Base-by-base conservation (phyloP, 768 basidiomycete species). In the Hebeloma cylindrosporum region DNA sequence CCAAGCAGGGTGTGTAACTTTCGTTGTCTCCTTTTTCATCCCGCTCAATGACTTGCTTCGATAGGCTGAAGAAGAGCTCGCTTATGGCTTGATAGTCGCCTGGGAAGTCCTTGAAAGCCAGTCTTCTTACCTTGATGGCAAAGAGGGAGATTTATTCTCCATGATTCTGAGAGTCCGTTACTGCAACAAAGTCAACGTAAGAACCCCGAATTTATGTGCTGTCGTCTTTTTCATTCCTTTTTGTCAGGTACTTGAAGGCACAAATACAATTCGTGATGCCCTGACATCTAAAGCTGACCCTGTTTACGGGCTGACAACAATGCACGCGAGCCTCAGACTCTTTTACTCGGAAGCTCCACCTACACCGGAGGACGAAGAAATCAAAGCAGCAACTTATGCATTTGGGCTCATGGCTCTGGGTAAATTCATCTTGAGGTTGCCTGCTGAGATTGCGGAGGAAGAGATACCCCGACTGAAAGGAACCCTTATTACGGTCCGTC, bases 41-140 rank as follows among this genome's bases (percentile, higher is more conserved):
- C 4, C 16, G 21, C 25, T 47, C 16, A 56, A 44, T 20, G 10
- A 20, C 2, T 42, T 11, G n/a, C 37, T 8, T 55, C 42, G 51
- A 25, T 58, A 93, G 88, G 68, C 68, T 37, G 76, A 77, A 35
- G 79, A 83, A 52, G 70, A 77, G 42, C 69, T 93, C 20, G 83
- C 87, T 59, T 88, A 90, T 55, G 91, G 81, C 20, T 66, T 94
- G 52, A 85, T 93, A 45, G 71, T 88, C 23, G 58, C 92, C 8
- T 93, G 87, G 86, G 91, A 93, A 63, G 72, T 92, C 59, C 67
- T 94, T 4, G 85, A 85, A 57, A 77, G 84, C 53, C 88, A 92
- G 60, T 72, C 79, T 17, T 63, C 73, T 22, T 76, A 83, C 50
- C 68, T 94, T 9, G 91, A 93, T 61, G 87, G 88, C 33, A 79